Conservation (phyloP, 768 basidiomycete genomes). For the Cystofilobasidium macerans region DNA sequence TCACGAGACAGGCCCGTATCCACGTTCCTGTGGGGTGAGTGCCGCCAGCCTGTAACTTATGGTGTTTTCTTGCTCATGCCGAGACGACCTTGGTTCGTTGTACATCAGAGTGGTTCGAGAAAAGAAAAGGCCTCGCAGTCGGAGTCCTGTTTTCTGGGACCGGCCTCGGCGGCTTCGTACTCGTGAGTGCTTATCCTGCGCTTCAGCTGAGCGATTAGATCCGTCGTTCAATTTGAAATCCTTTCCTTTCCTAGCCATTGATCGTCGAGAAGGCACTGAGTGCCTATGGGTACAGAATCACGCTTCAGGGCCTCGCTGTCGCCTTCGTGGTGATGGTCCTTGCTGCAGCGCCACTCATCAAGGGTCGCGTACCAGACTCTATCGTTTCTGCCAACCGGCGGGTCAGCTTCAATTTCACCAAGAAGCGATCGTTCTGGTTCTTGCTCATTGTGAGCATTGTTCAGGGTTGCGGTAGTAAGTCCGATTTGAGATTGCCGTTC, state of each 20-base stretch:
- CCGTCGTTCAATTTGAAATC: too few relatives aligned
- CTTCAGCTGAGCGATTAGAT: too few relatives aligned
- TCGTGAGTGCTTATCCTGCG: too few relatives aligned
- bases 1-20: too few relatives aligned
- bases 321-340: neutral
- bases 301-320: neutral
- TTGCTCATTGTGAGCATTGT: neutral
- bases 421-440: conserved; percentile 6
- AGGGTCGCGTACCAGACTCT: neutral
- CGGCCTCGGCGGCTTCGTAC: conserved; percentile 1
- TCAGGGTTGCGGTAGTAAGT: neutral
- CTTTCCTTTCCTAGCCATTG: too few relatives aligned
- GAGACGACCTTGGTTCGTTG: neutral
- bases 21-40: conserved; percentile 3
- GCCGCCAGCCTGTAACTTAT: neutral
- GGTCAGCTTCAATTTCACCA: neutral
- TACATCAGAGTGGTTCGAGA: conserved; percentile 3
- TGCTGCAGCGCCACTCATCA: neutral
- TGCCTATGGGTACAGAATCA: neutral
- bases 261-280: neutral
- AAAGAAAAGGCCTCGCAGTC: neutral
- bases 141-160: conserved; percentile 8
- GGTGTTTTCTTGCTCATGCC: neutral
- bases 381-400: neutral
- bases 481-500: too few relatives aligned